Base-by-base conservation (phyloP, 495 filamentous ascomycete genomes). In the Jackrogersella minutella region DNA sequence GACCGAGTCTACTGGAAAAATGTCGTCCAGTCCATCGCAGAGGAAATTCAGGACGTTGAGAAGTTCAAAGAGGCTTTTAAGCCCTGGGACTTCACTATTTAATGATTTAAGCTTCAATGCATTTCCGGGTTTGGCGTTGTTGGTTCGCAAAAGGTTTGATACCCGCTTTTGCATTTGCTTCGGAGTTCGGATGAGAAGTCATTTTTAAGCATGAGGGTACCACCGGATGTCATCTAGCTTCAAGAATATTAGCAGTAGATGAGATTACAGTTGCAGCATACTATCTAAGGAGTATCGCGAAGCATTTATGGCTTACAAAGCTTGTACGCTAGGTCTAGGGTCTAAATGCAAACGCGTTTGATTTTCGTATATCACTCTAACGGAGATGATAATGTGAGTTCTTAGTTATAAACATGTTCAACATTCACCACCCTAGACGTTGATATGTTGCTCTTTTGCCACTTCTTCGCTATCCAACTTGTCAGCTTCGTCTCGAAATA, bases 61-160 rank as follows among this genome's bases (percentile, higher is more conserved):
- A 85, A 82, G 22, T 96, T 97, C 69, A 92, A 94, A 74, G 81
- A 83, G 58, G 90, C 87, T n/a, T 99, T 96, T 67, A 88, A 91
- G 76, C 80, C 84, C 43, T 96, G 88, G 84, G 92, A 98, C 79
- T 97, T 97, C 74, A 86, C 82, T 14, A 33, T 8, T 8, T 31
- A 49, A n/a, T 72, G 17, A 30, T 39, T 22, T 54, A 47, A 14
- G 43, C 2, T 40, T 41, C 4, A 5, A 19, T 36, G 53, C 50
- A 51, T 65, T 50, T 49, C 62, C 57, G 24, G 58, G 36, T 64
- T 60, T 21, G 72, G 72, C 66, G 72, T 74, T 70, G 16, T 44
- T 34, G 60, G 46, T 19, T 62, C 17, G 30, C 36, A 70, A 74
- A 72, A 67, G 50, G 53, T 61, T 17, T 43, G 69, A 74, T 74